These are phyloP conservation scores for Stipa capillata DNA, from an alignment of 176 grass and related monocot genomes.

Conservation along the genomic window DNA sequence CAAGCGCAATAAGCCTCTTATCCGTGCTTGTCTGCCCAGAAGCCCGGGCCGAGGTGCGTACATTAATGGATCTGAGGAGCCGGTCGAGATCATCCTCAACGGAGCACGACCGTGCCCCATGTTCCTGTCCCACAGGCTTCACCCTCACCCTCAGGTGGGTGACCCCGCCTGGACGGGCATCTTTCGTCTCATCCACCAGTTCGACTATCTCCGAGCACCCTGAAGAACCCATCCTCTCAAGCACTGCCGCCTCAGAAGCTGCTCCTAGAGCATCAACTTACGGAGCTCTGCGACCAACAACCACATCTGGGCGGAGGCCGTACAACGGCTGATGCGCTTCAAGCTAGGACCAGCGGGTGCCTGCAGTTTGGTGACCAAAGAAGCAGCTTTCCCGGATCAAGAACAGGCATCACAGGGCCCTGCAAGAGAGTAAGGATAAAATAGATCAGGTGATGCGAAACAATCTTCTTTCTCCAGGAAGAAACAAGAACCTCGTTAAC, in stretches of 20 bases:
- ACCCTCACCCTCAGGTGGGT: slow-evolving; percentile 57
- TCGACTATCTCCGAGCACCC: slow-evolving; percentile 92
- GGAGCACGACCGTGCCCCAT: slow-evolving; percentile 25
- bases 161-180: slow-evolving; percentile 30
- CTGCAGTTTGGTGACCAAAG: slow-evolving; percentile 7
- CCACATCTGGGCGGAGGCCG: slow-evolving; percentile 17
- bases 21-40: slow-evolving; percentile 60
- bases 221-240: slow-evolving; percentile 45
- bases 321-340: slow-evolving; percentile 19
- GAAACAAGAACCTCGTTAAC: neutral
- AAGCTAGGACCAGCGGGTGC: neutral
- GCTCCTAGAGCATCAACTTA: neutral
- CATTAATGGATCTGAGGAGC: slow-evolving; percentile 70
- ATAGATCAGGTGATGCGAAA: neutral
- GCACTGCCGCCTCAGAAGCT: neutral
- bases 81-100: slow-evolving; percentile 65
- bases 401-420: slow-evolving; percentile 28
- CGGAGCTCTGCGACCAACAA: neutral
- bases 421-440: neutral
- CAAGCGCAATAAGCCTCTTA: slow-evolving; percentile 46
- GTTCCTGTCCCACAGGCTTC: slow-evolving; percentile 48
- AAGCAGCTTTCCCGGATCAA: neutral
- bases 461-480: neutral
- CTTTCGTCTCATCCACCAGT: slow-evolving; percentile 46
- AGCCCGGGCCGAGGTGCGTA: slow-evolving; percentile 40